These are phyloP conservation scores for Candida multigemmis DNA, from an alignment of 805 yeast genomes.

Conservation along the genomic window DNA sequence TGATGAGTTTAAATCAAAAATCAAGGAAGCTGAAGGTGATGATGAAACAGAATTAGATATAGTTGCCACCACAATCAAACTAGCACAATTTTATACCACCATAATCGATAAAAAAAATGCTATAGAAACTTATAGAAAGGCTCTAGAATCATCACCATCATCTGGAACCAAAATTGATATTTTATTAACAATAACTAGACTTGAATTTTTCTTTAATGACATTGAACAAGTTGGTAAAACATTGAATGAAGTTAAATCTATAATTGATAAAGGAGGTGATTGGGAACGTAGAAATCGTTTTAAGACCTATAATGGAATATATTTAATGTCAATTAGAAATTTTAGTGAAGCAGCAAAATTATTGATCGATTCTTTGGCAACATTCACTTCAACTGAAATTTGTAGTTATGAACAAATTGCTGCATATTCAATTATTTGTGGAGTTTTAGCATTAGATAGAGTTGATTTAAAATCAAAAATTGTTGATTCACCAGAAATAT, in stretches of 20 bases:
- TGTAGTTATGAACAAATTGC: conserved; percentile 87
- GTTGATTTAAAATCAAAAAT: conserved; percentile 76
- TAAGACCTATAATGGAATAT: conserved; percentile 86
- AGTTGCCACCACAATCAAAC: conserved; percentile 63
- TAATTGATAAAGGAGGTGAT: conserved; percentile 96
- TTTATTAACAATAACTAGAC: conserved; percentile 67
- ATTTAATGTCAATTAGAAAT: conserved; percentile 74
- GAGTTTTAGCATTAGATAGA: conserved; percentile 73
- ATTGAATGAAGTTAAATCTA: conserved; percentile 59
- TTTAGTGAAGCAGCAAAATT: conserved; percentile 79
- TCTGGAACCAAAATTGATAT: conserved; percentile 89
- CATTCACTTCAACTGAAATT: conserved; percentile 89
- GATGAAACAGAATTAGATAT: conserved; percentile 84
- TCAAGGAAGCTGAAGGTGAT: conserved; percentile 47
- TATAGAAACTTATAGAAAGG: conserved; percentile 54
- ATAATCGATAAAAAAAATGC: conserved; percentile 80
- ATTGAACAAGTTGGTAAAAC: conserved; percentile 58
- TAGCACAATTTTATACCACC: conserved; percentile 82
- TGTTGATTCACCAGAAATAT: conserved; percentile 89
- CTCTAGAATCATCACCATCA: conserved; percentile 71
- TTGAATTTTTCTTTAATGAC: conserved; percentile 88
- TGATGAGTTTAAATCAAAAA: conserved; percentile 42
- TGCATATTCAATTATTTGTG: conserved; percentile 80
- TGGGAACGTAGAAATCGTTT: conserved; percentile 97
- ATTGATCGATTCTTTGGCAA: conserved; percentile 84